A percentile compares a stretch with the other conserved stretches of the same genome.
phyloP scores from a whole-genome alignment of 2,329 filamentous ascomycete species.

The Calonectria naviculata region DNA sequence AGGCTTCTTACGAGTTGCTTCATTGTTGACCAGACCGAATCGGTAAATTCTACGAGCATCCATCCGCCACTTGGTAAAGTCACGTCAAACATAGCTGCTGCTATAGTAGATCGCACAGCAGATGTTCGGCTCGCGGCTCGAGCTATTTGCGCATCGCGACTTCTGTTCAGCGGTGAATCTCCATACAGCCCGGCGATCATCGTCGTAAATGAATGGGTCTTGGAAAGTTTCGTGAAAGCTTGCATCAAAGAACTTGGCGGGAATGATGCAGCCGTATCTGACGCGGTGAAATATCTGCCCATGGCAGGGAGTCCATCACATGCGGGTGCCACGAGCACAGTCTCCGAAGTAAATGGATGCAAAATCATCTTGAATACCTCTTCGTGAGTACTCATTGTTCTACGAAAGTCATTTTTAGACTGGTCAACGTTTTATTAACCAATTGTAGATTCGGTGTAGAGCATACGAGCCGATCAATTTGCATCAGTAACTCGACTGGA shows the following conservation, averaged over 20 bases:
- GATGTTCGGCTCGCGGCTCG: background rate
- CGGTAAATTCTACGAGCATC: background rate
- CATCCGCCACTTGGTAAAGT: background rate
- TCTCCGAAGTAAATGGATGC: background rate
- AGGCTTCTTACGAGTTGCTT: background rate
- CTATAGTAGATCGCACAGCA: background rate
- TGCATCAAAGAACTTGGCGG: background rate
- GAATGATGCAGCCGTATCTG: background rate
- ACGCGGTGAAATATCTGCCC: background rate
- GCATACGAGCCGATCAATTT: background rate
- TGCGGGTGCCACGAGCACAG: background rate
- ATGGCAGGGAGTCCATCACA: background rate
- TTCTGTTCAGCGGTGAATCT: background rate
- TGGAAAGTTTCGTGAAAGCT: background rate
- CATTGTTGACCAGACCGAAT: background rate
- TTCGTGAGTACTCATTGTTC: background rate
- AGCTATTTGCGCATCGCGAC: background rate
- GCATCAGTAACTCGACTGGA: background rate
- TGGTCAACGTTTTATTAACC: background rate
- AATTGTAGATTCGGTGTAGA: background rate
- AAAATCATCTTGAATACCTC: background rate
- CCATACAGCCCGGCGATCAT: background rate
- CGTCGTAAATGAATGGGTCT: background rate
- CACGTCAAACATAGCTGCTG: background rate
- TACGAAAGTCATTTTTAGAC: background rate